Percentiles rank a stretch among this genome's conserved stretches.
These are phyloP conservation scores for Lachnellula hyalina DNA, from an alignment of 2,329 filamentous ascomycete species.

Conservation along the genomic window DNA sequence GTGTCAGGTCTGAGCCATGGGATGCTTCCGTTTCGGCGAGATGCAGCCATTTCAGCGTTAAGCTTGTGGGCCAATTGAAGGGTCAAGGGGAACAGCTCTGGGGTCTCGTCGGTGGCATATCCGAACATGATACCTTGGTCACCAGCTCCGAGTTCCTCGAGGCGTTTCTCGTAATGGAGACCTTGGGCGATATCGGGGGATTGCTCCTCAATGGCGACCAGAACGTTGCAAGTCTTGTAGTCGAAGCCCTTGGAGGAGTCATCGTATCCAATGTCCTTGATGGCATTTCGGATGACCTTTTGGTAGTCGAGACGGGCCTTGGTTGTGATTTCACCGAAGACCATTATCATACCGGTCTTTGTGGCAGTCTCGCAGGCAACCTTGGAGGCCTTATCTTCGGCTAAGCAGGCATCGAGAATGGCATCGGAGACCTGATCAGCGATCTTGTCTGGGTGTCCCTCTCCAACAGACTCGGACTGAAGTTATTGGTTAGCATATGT, in stretches of 20 bases:
- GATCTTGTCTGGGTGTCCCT: conserved; percentile 95
- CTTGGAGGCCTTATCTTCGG: conserved; percentile 94
- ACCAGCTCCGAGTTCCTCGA: conserved; percentile 97
- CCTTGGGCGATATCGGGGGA: conserved; percentile 98
- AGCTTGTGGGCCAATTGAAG: conserved; percentile 94
- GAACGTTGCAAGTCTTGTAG: conserved; percentile 99
- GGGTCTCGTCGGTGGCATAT: conserved; percentile 98
- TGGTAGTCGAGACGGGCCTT: conserved; percentile 96
- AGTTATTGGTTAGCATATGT: conserved; percentile 2
- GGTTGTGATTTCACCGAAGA: conserved; percentile 98
- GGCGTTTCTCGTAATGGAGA: conserved; percentile 94
- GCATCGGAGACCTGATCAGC: conserved; percentile 98
- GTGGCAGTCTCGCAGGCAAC: conserved; percentile 98
- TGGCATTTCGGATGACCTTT: conserved; percentile 86
- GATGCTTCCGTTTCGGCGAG: conserved; percentile 79
- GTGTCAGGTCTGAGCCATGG: conserved; percentile 97
- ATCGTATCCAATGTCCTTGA: conserved; percentile 99
- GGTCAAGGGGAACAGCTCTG: conserved; percentile 92
- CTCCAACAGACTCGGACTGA: conserved; percentile 80
- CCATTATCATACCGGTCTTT: conserved; percentile 99
- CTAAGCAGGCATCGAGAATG: conserved; percentile 94
- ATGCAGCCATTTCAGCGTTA: conserved; percentile 88
- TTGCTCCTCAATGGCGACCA: conserved; percentile 98
- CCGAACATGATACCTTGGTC: conserved; percentile 99
- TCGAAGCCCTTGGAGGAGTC: conserved; percentile 96